A percentile compares a stretch with the other conserved stretches of the same genome.
phyloP scores from a whole-genome alignment of 2,329 filamentous ascomycete species.

The Bipolaris zeicola region DNA sequence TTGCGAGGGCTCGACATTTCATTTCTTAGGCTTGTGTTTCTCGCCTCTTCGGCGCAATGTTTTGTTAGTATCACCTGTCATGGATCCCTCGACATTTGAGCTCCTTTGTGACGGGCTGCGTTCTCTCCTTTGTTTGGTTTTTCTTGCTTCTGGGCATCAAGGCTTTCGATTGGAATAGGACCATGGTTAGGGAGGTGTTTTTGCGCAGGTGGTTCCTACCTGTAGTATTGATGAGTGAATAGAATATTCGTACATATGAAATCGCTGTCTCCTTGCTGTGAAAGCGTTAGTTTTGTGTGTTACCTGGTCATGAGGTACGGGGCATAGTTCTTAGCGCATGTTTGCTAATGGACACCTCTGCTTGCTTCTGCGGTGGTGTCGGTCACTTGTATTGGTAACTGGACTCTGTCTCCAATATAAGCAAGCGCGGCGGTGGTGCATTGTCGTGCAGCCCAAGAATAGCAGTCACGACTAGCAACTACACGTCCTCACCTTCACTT shows the following conservation, averaged over 20 bases:
- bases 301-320: background rate
- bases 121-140: constrained; percentile 7
- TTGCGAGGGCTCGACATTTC: constrained; percentile 1
- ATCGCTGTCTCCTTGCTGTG: background rate
- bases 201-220: background rate
- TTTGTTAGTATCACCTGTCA: constrained; percentile 15
- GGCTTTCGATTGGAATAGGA: background rate
- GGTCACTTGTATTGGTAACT: background rate
- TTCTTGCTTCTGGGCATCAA: background rate
- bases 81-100: background rate
- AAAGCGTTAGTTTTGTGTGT: background rate
- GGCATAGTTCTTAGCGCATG: background rate
- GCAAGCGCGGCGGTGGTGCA: background rate
- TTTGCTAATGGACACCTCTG: no score
- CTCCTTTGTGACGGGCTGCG: constrained; percentile 3
- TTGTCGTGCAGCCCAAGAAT: background rate
- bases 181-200: background rate
- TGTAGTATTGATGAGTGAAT: constrained; percentile 5
- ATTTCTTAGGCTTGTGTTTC: constrained; percentile 11
- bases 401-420: background rate
- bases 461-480: background rate
- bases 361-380: background rate
- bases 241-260: constrained; percentile 3
- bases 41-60: constrained; percentile 24
- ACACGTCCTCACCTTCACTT: background rate